These are phyloP conservation scores for Metarhizium rileyi DNA, from an alignment of 2,329 filamentous ascomycete species.

Conservation along the genomic window DNA sequence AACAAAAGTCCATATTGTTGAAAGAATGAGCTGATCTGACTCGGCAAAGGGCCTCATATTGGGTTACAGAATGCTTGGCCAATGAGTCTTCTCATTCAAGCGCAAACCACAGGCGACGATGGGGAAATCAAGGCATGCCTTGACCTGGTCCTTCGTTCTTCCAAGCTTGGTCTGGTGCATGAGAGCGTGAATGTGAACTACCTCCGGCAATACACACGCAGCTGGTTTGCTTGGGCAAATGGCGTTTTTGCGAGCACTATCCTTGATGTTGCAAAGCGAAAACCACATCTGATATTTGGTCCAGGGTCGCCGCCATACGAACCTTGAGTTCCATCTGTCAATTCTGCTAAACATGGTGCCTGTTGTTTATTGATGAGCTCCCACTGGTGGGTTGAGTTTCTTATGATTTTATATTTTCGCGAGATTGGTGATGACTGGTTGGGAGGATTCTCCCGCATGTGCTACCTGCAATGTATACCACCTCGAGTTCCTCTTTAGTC, in stretches of 20 bases:
- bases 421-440: too few relatives aligned
- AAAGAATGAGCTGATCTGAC: constrained; percentile 8
- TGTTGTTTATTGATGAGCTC: background rate
- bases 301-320: constrained; percentile 50
- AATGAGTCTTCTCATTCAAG: constrained; percentile 87
- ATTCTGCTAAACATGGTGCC: background rate
- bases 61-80: constrained; percentile 91
- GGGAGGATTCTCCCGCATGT: too few relatives aligned
- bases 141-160: constrained; percentile 63
- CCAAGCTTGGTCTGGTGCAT: constrained; percentile 72
- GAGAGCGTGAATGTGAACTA: constrained; percentile 81
- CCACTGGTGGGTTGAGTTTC: background rate
- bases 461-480: too few relatives aligned
- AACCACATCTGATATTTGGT: constrained; percentile 79
- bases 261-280: constrained; percentile 76
- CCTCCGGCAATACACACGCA: constrained; percentile 61
- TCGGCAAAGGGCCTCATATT: constrained; percentile 48
- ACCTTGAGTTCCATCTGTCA: constrained; percentile 22
- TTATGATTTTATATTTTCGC: too few relatives aligned
- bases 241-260: constrained; percentile 92
- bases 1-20: background rate
- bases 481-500: too few relatives aligned
- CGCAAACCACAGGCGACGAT: constrained; percentile 78
- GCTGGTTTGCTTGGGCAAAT: constrained; percentile 98
- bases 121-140: constrained; percentile 70